A percentile compares a stretch with the other conserved stretches of the same genome.
Conservation (phyloP, 441 rosid species). For the Euphorbia celastroides region DNA sequence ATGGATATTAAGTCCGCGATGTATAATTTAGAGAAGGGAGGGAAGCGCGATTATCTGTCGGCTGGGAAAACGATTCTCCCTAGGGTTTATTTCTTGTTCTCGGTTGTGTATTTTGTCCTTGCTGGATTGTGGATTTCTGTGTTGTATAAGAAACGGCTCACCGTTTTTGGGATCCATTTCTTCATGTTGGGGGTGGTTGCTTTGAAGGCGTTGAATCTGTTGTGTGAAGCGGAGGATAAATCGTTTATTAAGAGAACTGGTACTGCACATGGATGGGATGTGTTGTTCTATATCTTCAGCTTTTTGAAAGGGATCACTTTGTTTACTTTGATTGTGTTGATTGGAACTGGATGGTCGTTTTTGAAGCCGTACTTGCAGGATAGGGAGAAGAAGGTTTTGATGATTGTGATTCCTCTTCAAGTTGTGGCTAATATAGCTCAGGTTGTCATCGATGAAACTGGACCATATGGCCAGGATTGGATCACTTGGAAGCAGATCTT, state of each 20-base stretch:
- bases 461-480: slow-evolving; percentile 81
- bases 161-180: slow-evolving; percentile 73
- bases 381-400: slow-evolving; percentile 85
- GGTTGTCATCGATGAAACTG: slow-evolving; percentile 78
- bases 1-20: slow-evolving; percentile 74
- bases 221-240: slow-evolving; percentile 88
- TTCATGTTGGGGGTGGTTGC: slow-evolving; percentile 84
- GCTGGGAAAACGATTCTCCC: slow-evolving; percentile 76
- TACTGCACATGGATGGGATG: slow-evolving; percentile 94
- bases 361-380: slow-evolving; percentile 84
- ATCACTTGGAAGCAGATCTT: slow-evolving; percentile 79
- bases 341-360: slow-evolving; percentile 93
- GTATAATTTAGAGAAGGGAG: slow-evolving; percentile 71
- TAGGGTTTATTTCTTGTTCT: slow-evolving; percentile 63
- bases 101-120: slow-evolving; percentile 49
- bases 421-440: slow-evolving; percentile 89
- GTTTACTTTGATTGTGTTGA: slow-evolving; percentile 83
- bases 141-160: slow-evolving; percentile 62
- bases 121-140: slow-evolving; percentile 69
- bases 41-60: slow-evolving; percentile 69
- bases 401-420: slow-evolving; percentile 90
- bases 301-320: slow-evolving; percentile 80
- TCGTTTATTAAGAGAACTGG: slow-evolving; percentile 81
- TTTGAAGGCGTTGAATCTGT: slow-evolving; percentile 57
- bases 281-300: slow-evolving; percentile 81